Evolutionary conservation across 179 eudicot species (phyloP), one percentile per base, ranked within the genome.

Genomic region (Corrigiola litoralis): DNA sequence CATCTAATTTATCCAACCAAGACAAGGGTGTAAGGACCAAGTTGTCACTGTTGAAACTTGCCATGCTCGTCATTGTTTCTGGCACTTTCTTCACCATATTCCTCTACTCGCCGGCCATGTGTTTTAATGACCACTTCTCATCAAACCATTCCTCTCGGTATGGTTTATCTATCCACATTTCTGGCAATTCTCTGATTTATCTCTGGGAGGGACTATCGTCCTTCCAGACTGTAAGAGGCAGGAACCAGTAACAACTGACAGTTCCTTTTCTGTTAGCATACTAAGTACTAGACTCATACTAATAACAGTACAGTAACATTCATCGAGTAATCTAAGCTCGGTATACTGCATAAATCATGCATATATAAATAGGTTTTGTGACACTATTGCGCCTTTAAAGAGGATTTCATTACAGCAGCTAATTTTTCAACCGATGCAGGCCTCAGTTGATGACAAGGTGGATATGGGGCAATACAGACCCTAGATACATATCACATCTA

Each of bases 401-500:
- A 23, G 14, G 11, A 33, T 51, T 28, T 5, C 16, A 13, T 29
- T 27, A 4, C 0, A 3, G 1, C 10, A 17, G 57, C 45, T 69
- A 18, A 63, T 44, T 47, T 69, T 9, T 20, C n/a, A 59, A 44
- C 42, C 25, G 13, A 45, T 73, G 76, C 92, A 86, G 85, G 82
- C 72, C 80, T n/a, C 66, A 56, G 59, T 56, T 77, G 52, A 72
- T 85, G 71, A 79, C 45, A 66, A 76, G 81, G 65, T 79, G 83
- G 88, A 77, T 85, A 71, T 78, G 87, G 88, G 85, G 85, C 0
- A 66, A 71, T 31, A 16, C 50, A n/a, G 88, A 85, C 66, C 82
- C 83, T 34, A 74, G 88, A 58, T 86, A 86, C 65, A 31, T 31
- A 62, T 85, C 90, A 4, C 49, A 84, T 58, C 62, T 76, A 34